Percentiles rank a stretch among this genome's conserved stretches.
phyloP scores from a whole-genome alignment of 163 green algal genomes.

The Scenedesmus sp. region DNA sequence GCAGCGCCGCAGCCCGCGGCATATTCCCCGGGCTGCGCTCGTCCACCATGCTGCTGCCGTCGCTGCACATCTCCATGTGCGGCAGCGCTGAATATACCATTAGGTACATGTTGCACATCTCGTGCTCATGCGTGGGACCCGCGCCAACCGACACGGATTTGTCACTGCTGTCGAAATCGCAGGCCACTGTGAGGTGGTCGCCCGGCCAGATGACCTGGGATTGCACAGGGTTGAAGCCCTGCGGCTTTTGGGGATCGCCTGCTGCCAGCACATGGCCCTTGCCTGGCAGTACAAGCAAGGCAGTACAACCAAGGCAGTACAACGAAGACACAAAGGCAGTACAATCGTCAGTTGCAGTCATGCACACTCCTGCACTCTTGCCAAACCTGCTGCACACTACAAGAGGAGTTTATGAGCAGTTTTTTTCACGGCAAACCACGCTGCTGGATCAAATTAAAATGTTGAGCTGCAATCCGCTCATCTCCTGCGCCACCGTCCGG shows the following conservation, averaged over 20 bases:
- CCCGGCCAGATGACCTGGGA: constrained; percentile 73
- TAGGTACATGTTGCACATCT: constrained; percentile 95
- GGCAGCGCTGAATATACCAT: constrained; percentile 77
- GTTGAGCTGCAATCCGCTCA: too few species aligned
- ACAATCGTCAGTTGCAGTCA: not conserved
- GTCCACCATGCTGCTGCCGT: constrained; percentile 50
- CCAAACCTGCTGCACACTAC: too few species aligned
- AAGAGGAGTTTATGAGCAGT: too few species aligned
- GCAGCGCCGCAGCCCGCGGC: constrained; percentile 28
- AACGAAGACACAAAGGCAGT: not conserved
- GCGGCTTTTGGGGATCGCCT: constrained; percentile 81
- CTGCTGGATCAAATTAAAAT: too few species aligned
- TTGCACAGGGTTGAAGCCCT: constrained; percentile 83
- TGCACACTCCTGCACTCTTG: not conserved
- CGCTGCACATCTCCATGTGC: constrained; percentile 72
- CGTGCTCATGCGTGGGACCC: constrained; percentile 73
- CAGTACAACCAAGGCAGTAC: constrained; percentile 2
- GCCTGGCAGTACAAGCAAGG: constrained; percentile 44
- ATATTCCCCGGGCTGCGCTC: constrained; percentile 43
- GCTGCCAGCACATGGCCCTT: constrained; percentile 56
- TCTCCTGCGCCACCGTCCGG: too few species aligned
- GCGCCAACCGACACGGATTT: constrained; percentile 45
- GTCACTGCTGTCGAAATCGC: constrained; percentile 82
- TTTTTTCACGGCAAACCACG: too few species aligned
- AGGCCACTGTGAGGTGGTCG: constrained; percentile 81